A percentile compares a stretch with the other conserved stretches of the same genome.
Conservation (phyloP, 2,329 filamentous ascomycete genomes). For the Pezizomycotina sp. region DNA sequence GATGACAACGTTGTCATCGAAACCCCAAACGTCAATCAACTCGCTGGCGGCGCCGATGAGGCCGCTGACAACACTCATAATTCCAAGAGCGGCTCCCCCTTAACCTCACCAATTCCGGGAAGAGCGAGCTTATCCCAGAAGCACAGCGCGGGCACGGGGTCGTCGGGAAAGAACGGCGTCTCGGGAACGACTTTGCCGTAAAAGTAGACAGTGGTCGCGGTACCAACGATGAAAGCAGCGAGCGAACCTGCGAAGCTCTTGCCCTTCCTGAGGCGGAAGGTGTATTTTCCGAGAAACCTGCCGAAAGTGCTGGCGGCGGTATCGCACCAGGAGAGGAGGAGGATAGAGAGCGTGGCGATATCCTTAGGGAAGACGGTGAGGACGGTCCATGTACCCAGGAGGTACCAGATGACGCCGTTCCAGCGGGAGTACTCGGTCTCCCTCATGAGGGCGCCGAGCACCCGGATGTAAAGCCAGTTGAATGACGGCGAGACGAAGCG, state of each 20-base stretch:
- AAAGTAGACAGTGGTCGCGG: slow-evolving; percentile 68
- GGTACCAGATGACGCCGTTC: slow-evolving; percentile 95
- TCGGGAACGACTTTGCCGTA: slow-evolving; percentile 71
- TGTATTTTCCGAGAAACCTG: slow-evolving; percentile 74
- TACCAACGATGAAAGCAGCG: slow-evolving; percentile 67
- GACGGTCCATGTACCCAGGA: slow-evolving; percentile 75
- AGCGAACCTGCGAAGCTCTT: slow-evolving; percentile 84
- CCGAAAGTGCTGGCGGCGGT: slow-evolving; percentile 93
- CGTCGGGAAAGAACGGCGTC: slow-evolving; percentile 49
- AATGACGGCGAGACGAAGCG: slow-evolving; percentile 67
- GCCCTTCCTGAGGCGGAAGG: slow-evolving; percentile 63
- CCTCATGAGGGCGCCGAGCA: slow-evolving; percentile 81
- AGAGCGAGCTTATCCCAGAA: slow-evolving; percentile 64
- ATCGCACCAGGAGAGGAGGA: slow-evolving; percentile 94
- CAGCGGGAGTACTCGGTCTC: slow-evolving; percentile 87
- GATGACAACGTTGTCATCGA: slow-evolving; percentile 97
- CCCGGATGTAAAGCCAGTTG: slow-evolving; percentile 72
- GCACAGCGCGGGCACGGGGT: slow-evolving; percentile 57
- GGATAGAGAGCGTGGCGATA: slow-evolving; percentile 69
- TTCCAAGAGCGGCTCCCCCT: slow-evolving; percentile 57
- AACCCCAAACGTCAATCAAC: slow-evolving; percentile 75
- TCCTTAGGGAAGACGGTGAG: slow-evolving; percentile 85
- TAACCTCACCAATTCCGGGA: slow-evolving; percentile 45
- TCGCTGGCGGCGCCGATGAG: slow-evolving; percentile 77
- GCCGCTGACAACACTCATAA: slow-evolving; percentile 78